Evolutionary conservation across 768 basidiomycete species (phyloP), one percentile per base, ranked within the genome.

Genomic region (Pleurotus citrinopileatus): DNA sequence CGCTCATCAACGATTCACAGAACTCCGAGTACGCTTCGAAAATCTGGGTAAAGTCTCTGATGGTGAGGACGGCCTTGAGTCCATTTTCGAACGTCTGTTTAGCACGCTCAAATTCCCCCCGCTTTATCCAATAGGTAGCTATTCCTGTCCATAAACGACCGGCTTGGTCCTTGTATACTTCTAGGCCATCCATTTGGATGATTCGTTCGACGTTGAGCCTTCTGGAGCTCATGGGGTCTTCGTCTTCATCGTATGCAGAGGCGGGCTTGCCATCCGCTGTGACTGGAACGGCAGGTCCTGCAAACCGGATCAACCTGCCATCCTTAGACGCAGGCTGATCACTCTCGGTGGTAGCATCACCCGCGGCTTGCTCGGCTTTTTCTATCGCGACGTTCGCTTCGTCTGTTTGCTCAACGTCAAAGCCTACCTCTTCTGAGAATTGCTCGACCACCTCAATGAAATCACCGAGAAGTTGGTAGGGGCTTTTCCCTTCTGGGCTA

Each of bases 51-150:
- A 99, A 99, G 71, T 98, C 97, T 28, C 95, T 84, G 59, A 98
- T 87, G 1, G 96, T 98, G 62, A 98, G 72, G 15, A 98, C 96
- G 1, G 74, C 76, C 15, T 82, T 78, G 59, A 98, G 79, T 12
- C 94, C 97, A 20, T 82, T 70, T 69, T 98, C 97, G 66, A 98
- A 98, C 0, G 89, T 92, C 46, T 77, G 76, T 59, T 87, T 91
- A 13, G 93, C 92, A 48, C 90, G 80, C 57, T 94, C 94, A 64
- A 99, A 98, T 66, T 98, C 97, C 52, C 82, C 92, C 4, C 94
- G 86, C 71, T 97, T 97, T 68, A 95, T 95, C 96, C 96, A 99
- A 65, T 96, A 98, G 0, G 95, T 98, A 1, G 95, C 95, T 25
- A 98, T 70, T 0, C 96, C 97, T 4, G 93, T 89, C 96, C 95